Evolutionary conservation across 2,329 filamentous ascomycete species (phyloP).

Genomic region (Cladobotryum protrusum): DNA sequence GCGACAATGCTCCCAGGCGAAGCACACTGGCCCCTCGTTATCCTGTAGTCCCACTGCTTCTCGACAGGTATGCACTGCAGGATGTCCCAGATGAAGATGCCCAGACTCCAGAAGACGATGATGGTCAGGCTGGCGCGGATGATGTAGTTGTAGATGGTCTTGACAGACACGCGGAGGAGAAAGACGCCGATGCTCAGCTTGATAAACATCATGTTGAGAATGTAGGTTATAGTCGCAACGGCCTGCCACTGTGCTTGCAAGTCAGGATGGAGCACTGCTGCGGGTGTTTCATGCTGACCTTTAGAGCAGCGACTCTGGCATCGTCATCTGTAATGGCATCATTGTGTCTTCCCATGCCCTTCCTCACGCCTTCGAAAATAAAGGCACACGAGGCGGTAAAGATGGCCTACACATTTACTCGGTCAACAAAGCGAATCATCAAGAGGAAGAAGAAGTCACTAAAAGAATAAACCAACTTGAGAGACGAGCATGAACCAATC

Average conservation of each 20-base stretch:
- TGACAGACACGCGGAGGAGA: slow-evolving; percentile 41
- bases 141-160: slow-evolving; percentile 42
- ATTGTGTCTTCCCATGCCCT: slow-evolving; percentile 44
- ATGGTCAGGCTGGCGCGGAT: slow-evolving; percentile 40
- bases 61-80: slow-evolving; percentile 46
- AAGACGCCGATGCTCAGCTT: slow-evolving; percentile 51
- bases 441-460: too few relatives aligned
- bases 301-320: slow-evolving; percentile 39
- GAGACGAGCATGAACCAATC: slow-evolving; percentile 49
- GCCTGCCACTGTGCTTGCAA: slow-evolving; percentile 39
- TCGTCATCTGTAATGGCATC: slow-evolving; percentile 32
- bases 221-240: slow-evolving; percentile 43
- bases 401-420: slow-evolving; percentile 25
- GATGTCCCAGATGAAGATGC: slow-evolving; percentile 47
- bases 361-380: slow-evolving; percentile 35
- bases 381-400: slow-evolving; percentile 44
- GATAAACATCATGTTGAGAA: slow-evolving; percentile 50
- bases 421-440: too few relatives aligned
- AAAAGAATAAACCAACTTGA: slow-evolving; percentile 30
- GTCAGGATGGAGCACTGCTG: not conserved
- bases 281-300: slow-evolving; percentile 19
- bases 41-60: slow-evolving; percentile 48
- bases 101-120: slow-evolving; percentile 40
- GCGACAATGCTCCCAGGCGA: slow-evolving; percentile 36
- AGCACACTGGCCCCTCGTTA: slow-evolving; percentile 38